These are phyloP conservation scores for Grigorovia transvaalensis DNA, from an alignment of 805 yeast genomes.

Conservation along the genomic window DNA sequence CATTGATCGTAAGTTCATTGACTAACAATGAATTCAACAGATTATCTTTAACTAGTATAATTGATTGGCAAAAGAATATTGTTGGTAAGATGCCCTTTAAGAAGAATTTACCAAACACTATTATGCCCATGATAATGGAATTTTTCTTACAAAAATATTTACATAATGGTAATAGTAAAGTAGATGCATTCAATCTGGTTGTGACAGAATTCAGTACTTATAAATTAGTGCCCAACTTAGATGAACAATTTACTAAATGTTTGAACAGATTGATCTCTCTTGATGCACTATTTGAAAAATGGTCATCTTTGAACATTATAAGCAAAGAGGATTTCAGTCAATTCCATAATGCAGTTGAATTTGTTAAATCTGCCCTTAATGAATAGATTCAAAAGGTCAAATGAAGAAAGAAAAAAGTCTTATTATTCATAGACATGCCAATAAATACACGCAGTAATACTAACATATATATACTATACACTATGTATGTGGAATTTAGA, in stretches of 20 bases:
- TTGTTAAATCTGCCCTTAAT: slow-evolving; percentile 12
- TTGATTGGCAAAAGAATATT: slow-evolving; percentile 47
- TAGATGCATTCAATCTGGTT: slow-evolving; percentile 23
- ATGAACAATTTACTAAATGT: slow-evolving; percentile 21
- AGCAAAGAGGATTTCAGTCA: slow-evolving; percentile 13
- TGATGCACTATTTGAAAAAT: slow-evolving; percentile 9
- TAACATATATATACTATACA: neutral
- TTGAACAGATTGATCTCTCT: slow-evolving; percentile 14
- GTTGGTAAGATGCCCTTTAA: slow-evolving; percentile 53
- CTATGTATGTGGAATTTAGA: too few relatives aligned
- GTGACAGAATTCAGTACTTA: slow-evolving; percentile 22
- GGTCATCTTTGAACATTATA: slow-evolving; percentile 14
- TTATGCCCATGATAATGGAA: slow-evolving; percentile 38
- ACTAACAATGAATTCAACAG: slow-evolving; percentile 52
- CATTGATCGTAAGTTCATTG: slow-evolving; percentile 40
- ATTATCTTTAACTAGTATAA: slow-evolving; percentile 30
- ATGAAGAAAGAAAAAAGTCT: neutral
- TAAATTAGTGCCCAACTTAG: slow-evolving; percentile 21
- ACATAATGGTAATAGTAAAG: slow-evolving; percentile 27
- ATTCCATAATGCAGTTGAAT: slow-evolving; percentile 18
- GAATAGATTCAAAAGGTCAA: neutral
- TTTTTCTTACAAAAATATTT: slow-evolving; percentile 27
- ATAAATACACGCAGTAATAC: neutral
- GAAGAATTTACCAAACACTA: slow-evolving; percentile 44
- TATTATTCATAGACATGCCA: neutral